phyloP scores from a whole-genome alignment of 208 protist species.

The Wallacemonas sp. region DNA sequence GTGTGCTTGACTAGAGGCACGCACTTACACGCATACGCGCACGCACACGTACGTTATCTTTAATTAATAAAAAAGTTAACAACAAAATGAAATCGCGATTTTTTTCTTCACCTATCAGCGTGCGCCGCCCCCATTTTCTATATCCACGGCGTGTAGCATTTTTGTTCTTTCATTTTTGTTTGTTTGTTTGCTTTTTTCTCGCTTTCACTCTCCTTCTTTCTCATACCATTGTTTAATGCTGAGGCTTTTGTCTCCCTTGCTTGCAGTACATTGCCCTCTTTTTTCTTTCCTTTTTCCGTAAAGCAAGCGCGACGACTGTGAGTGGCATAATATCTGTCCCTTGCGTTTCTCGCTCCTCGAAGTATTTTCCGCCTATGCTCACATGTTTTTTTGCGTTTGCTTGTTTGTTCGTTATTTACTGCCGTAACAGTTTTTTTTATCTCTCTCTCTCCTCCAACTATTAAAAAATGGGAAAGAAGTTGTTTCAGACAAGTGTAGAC shows the following conservation, averaged over 20 bases:
- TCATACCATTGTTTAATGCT: no score
- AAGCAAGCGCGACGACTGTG: no score
- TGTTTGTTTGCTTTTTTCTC: not conserved
- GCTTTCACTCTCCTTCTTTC: not conserved
- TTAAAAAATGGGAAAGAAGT: no score
- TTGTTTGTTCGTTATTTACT: conserved; percentile 4
- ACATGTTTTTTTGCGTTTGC: conserved; percentile 16
- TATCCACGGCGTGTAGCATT: no score
- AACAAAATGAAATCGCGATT: no score
- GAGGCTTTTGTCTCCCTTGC: no score
- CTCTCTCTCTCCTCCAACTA: no score
- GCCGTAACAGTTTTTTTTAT: no score
- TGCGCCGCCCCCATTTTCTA: no score
- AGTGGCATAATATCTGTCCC: not conserved
- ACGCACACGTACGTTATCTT: not conserved
- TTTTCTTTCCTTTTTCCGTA: conserved; percentile 5
- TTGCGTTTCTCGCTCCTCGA: conserved; percentile 4
- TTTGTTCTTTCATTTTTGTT: not conserved
- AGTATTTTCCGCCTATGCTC: conserved; percentile 5
- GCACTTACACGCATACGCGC: not conserved
- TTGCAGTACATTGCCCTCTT: not conserved
- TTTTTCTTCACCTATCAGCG: no score
- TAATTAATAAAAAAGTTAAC: not conserved
- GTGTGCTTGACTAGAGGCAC: not conserved
- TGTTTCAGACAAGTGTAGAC: no score